These are phyloP conservation scores for Plenodomus biglobosus DNA, from an alignment of 2,329 filamentous ascomycete species.

Conservation along the genomic window DNA sequence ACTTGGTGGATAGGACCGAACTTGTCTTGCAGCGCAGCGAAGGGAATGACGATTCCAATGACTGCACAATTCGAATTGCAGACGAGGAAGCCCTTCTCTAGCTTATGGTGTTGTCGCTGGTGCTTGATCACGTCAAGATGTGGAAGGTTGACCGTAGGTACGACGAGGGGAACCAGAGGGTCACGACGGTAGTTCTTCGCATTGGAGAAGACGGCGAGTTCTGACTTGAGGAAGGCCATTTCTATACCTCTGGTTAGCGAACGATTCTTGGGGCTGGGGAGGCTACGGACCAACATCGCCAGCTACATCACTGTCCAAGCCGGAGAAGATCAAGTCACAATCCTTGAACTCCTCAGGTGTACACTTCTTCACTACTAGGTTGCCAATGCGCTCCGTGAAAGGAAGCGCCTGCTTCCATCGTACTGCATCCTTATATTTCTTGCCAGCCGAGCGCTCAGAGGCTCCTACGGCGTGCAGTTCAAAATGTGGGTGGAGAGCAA, in stretches of 20 bases:
- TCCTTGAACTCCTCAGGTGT: conserved; percentile 78
- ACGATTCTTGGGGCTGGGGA: neutral
- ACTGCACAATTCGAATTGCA: conserved; percentile 99
- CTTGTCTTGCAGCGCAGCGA: conserved; percentile 81
- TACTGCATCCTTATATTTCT: conserved; percentile 92
- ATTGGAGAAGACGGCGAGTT: conserved; percentile 94
- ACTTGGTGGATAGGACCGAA: conserved; percentile 79
- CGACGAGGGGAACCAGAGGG: conserved; percentile 86
- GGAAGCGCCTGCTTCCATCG: conserved; percentile 90
- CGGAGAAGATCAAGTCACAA: conserved; percentile 92
- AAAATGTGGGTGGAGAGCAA: conserved; percentile 84
- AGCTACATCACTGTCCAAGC: conserved; percentile 88
- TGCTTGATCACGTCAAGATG: conserved; percentile 89
- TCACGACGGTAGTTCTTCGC: conserved; percentile 96
- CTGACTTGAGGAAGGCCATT: conserved; percentile 83
- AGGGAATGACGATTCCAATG: conserved; percentile 92
- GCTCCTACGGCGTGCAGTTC: conserved; percentile 86
- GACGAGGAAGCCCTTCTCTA: conserved; percentile 86
- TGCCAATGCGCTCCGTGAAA: conserved; percentile 73
- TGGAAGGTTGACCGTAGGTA: conserved; percentile 88
- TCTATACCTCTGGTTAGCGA: conserved; percentile 51
- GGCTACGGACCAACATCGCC: conserved; percentile 74
- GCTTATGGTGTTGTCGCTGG: conserved; percentile 71
- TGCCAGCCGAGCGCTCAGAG: conserved; percentile 84
- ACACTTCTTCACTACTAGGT: conserved; percentile 84